Conservation (phyloP, 2,329 filamentous ascomycete genomes). For the Fusarium stilboides region DNA sequence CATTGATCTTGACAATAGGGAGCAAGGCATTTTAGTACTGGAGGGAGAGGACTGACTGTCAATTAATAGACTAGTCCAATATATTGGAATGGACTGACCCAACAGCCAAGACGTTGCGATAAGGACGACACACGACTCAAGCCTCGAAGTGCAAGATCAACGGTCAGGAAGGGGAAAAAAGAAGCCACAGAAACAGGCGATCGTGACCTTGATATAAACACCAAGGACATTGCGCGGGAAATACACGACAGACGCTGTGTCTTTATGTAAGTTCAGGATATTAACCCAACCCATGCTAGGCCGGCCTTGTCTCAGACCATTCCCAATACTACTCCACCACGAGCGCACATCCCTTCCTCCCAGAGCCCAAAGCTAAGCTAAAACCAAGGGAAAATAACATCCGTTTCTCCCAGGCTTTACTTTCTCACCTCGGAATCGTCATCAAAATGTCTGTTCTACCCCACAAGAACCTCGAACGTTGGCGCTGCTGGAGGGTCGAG, state of each 20-base stretch:
- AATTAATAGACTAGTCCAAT: conserved; percentile 25
- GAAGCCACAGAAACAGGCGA: background rate
- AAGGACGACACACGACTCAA: conserved; percentile 8
- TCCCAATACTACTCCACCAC: conserved; percentile 7
- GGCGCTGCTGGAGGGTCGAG: conserved; percentile 28
- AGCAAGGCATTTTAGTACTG: background rate
- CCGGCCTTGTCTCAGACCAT: conserved; percentile 5
- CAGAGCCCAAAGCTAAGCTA: background rate
- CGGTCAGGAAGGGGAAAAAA: background rate
- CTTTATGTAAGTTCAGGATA: conserved; percentile 19
- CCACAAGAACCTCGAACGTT: conserved; percentile 26
- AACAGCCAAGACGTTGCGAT: background rate
- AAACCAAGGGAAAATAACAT: background rate
- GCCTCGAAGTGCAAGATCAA: conserved; percentile 12
- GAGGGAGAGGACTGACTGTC: conserved; percentile 4
- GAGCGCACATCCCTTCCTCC: conserved; percentile 27
- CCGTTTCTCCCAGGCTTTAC: background rate
- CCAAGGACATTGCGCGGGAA: background rate
- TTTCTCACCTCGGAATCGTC: conserved; percentile 12
- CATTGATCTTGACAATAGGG: background rate
- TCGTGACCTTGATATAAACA: conserved; percentile 21
- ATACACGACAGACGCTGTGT: conserved; percentile 17
- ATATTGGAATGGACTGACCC: conserved; percentile 20
- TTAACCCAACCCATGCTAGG: conserved; percentile 1
- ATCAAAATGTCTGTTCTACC: conserved; percentile 28